A percentile compares a stretch with the other conserved stretches of the same genome.
Conservation (phyloP, 1,139 yeast species). For the Debaryomyces udenii region DNA sequence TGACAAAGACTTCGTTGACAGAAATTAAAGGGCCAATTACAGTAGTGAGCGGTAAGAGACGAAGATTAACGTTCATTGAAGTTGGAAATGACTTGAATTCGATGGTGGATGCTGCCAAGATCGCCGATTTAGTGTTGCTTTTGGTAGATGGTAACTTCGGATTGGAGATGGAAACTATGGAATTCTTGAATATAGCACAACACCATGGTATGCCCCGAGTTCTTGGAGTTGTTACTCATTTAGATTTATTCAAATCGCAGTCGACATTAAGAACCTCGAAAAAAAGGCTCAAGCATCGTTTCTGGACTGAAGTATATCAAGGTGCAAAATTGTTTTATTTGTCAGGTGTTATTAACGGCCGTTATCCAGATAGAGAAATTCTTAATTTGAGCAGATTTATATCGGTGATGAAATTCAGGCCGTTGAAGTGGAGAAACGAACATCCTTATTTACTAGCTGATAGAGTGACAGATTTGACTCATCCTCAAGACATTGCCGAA, state of each 20-base stretch:
- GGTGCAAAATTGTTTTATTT: conserved; percentile 96
- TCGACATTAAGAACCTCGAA: conserved; percentile 90
- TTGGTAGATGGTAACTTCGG: conserved; percentile 97
- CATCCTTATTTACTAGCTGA: conserved; percentile 94
- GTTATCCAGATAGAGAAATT: conserved; percentile 97
- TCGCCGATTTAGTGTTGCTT: conserved; percentile 88
- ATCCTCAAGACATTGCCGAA: conserved; percentile 77
- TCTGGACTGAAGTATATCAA: conserved; percentile 99
- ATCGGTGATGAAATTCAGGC: conserved; percentile 97
- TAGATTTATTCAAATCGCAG: conserved; percentile 89
- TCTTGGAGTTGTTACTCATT: conserved; percentile 92
- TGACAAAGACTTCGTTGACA: conserved; percentile 82
- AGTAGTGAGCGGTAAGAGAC: conserved; percentile 93
- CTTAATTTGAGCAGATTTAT: conserved; percentile 89
- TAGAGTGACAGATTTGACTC: conserved; percentile 93
- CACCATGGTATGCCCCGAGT: conserved; percentile 99
- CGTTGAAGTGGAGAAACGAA: conserved; percentile 97
- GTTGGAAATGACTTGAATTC: conserved; percentile 91
- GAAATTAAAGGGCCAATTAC: conserved; percentile 97
- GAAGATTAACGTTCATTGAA: conserved; percentile 91
- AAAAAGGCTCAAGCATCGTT: conserved; percentile 88
- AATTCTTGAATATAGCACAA: conserved; percentile 90
- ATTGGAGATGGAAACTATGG: conserved; percentile 99
- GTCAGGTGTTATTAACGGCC: conserved; percentile 94
- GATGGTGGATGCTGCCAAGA: conserved; percentile 95